Evolutionary conservation across 352 stramenopile species (phyloP).

Genomic region (Phytophthora megakarya): DNA sequence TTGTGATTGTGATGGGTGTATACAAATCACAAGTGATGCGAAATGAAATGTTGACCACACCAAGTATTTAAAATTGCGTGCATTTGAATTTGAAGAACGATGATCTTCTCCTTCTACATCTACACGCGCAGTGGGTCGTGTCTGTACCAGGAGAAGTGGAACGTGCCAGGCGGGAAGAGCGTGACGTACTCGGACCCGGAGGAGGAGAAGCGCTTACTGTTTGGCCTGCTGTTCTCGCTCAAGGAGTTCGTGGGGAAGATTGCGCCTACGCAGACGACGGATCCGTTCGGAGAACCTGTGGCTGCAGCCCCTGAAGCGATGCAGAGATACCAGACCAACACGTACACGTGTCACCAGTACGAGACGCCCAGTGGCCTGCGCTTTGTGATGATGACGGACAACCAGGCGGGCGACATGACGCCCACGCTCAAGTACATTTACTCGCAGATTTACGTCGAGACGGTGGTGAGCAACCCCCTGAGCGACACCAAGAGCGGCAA

Average conservation of each 20-base stretch:
- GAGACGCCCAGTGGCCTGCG: conserved; percentile 89
- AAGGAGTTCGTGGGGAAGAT: conserved; percentile 90
- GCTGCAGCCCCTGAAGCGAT: conserved; percentile 48
- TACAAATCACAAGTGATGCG: conserved; percentile 18
- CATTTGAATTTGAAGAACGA: conserved; percentile 20
- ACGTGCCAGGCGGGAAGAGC: conserved; percentile 56
- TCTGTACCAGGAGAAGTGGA: conserved; percentile 93
- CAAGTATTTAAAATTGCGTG: background rate
- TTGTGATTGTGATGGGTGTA: conserved; percentile 28
- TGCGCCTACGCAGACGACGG: conserved; percentile 40
- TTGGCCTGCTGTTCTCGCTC: conserved; percentile 92
- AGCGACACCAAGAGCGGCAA: conserved; percentile 77
- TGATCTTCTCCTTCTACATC: conserved; percentile 94
- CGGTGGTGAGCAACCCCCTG: conserved; percentile 90
- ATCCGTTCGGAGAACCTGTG: conserved; percentile 24
- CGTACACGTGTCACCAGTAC: conserved; percentile 92
- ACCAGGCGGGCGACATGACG: conserved; percentile 81
- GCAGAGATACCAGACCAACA: conserved; percentile 86
- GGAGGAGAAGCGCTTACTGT: conserved; percentile 92
- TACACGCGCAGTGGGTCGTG: conserved; percentile 90
- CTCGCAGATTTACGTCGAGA: conserved; percentile 89
- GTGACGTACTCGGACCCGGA: conserved; percentile 83
- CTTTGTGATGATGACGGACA: conserved; percentile 93
- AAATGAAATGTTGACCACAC: conserved; percentile 2
- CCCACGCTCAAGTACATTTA: conserved; percentile 89